These are phyloP conservation scores for Phytophthora kernoviae DNA, from an alignment of 352 stramenopile species.

Conservation along the genomic window DNA sequence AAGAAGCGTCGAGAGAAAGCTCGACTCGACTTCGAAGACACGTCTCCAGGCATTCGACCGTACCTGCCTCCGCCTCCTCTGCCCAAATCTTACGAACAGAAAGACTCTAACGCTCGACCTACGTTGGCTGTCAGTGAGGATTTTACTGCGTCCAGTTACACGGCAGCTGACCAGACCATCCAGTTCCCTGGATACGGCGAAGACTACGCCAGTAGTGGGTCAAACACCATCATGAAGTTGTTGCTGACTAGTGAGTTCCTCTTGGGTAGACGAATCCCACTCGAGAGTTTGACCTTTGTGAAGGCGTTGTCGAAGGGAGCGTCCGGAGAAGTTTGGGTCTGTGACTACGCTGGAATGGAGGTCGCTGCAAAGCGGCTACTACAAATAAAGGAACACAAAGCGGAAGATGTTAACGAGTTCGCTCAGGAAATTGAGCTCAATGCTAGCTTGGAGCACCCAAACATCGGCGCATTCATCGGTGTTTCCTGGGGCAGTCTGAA, in stretches of 20 bases:
- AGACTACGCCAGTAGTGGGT: conserved; percentile 13
- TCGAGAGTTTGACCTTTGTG: conserved; percentile 20
- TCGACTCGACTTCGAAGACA: conserved; percentile 3
- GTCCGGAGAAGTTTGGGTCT: conserved; percentile 54
- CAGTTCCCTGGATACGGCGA: conserved; percentile 12
- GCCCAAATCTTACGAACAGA: conserved; percentile 13
- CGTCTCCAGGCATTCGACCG: conserved; percentile 3
- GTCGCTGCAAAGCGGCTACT: conserved; percentile 52
- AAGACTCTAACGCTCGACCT: conserved; percentile 12
- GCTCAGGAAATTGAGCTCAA: conserved; percentile 42
- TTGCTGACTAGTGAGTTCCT: conserved; percentile 25
- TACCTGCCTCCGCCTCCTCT: conserved; percentile 10
- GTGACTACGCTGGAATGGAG: conserved; percentile 25
- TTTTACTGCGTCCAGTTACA: conserved; percentile 7
- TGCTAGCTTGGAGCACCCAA: conserved; percentile 32
- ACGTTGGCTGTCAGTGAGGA: conserved; percentile 24
- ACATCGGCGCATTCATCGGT: conserved; percentile 42
- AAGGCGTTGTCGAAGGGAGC: conserved; percentile 38
- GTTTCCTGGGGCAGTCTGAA: conserved; percentile 51
- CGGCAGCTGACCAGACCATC: conserved; percentile 21
- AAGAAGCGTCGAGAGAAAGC: conserved; percentile 3
- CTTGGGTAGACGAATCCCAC: conserved; percentile 34
- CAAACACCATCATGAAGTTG: conserved; percentile 21
- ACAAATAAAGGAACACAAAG: conserved; percentile 28
- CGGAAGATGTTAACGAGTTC: conserved; percentile 39